These are phyloP conservation scores for Crithidia expoeki DNA, from an alignment of 208 protist genomes.

Conservation along the genomic window DNA sequence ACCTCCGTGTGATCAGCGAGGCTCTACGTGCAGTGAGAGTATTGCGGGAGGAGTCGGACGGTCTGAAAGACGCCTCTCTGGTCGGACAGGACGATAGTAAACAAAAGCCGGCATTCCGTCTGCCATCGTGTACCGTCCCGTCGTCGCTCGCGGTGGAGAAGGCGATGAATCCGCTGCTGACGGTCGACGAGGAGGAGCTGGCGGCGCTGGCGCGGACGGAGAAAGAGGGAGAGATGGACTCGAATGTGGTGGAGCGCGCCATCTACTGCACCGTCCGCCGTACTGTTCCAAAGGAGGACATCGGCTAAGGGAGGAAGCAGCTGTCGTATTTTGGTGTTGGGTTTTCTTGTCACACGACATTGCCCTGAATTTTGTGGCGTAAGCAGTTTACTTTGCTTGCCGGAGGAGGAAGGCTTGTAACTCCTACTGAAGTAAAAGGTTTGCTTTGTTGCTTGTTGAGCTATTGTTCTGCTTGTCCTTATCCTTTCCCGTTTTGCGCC, in stretches of 20 bases:
- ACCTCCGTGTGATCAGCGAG: slow-evolving; percentile 17
- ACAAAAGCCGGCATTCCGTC: slow-evolving; percentile 14
- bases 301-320: neutral
- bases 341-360: too few relatives aligned
- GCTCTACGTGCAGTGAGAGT: slow-evolving; percentile 39
- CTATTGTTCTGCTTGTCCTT: too few relatives aligned
- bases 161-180: slow-evolving; percentile 72
- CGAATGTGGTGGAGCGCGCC: slow-evolving; percentile 29
- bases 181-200: slow-evolving; percentile 49
- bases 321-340: neutral
- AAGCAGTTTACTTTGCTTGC: too few relatives aligned
- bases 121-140: slow-evolving; percentile 72
- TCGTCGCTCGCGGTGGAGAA: slow-evolving; percentile 67
- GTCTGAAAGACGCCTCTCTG: slow-evolving; percentile 39
- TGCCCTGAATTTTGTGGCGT: too few relatives aligned
- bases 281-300: slow-evolving; percentile 4
- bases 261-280: slow-evolving; percentile 56
- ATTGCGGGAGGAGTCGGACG: slow-evolving; percentile 45
- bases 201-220: slow-evolving; percentile 24
- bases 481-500: too few relatives aligned
- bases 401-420: too few relatives aligned
- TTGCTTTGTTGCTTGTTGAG: too few relatives aligned
- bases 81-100: neutral
- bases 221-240: slow-evolving; percentile 30
- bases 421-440: too few relatives aligned